A percentile compares a stretch with the other conserved stretches of the same genome.
These are phyloP conservation scores for Neonectria neomacrospora DNA, from an alignment of 2,329 filamentous ascomycete genomes.

Conservation along the genomic window DNA sequence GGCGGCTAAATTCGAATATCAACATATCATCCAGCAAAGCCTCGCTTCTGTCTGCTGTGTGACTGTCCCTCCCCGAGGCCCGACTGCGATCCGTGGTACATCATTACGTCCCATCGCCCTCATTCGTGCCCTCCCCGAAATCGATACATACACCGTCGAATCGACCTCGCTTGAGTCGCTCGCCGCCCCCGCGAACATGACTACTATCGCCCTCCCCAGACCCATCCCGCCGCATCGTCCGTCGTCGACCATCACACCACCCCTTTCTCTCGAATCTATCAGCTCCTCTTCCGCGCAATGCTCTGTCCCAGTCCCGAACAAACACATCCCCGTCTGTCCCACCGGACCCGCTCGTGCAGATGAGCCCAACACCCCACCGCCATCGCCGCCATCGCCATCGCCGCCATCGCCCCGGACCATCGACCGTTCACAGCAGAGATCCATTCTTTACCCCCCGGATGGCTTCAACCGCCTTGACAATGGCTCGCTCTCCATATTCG, in stretches of 20 bases:
- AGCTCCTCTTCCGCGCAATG: slow-evolving; percentile 42
- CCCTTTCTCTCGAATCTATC: slow-evolving; percentile 53
- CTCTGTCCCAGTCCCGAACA: slow-evolving; percentile 76
- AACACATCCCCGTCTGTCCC: slow-evolving; percentile 90
- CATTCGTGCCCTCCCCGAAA: not conserved
- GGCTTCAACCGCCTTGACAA: slow-evolving; percentile 64
- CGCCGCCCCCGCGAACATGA: slow-evolving; percentile 53
- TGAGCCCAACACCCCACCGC: slow-evolving; percentile 70
- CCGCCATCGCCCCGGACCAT: slow-evolving; percentile 73
- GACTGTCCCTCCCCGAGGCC: slow-evolving; percentile 20
- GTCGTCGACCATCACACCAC: slow-evolving; percentile 56
- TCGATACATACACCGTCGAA: slow-evolving; percentile 1
- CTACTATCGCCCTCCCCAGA: slow-evolving; percentile 65
- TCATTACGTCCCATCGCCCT: slow-evolving; percentile 11
- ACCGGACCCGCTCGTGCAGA: slow-evolving; percentile 72
- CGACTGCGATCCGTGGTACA: slow-evolving; percentile 5
- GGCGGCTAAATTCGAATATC: slow-evolving; percentile 30
- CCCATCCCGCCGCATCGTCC: slow-evolving; percentile 59
- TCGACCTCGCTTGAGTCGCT: slow-evolving; percentile 4
- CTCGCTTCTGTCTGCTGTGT: slow-evolving; percentile 30
- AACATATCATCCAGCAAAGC: slow-evolving; percentile 26
- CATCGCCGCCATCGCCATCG: slow-evolving; percentile 78
- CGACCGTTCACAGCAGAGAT: slow-evolving; percentile 67
- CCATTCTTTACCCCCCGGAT: slow-evolving; percentile 80
- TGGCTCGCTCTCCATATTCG: slow-evolving; percentile 72